These are phyloP conservation scores for Neurospora sp. DNA, from an alignment of 495 filamentous ascomycete genomes.

Conservation along the genomic window DNA sequence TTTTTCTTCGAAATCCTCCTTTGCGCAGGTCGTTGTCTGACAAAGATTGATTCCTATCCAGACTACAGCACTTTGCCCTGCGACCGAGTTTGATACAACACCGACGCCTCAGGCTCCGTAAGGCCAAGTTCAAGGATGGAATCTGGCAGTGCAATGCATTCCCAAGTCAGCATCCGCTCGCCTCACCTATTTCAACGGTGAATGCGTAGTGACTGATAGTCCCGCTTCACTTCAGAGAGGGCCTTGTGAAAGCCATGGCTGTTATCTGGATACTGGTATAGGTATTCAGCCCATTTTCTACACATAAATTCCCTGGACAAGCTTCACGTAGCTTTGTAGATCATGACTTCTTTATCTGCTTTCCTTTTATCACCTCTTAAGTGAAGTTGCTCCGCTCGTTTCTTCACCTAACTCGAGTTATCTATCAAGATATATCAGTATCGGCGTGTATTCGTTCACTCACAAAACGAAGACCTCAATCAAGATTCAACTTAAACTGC, in stretches of 20 bases:
- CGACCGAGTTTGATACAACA: neutral
- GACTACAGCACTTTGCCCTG: neutral
- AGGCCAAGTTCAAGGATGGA: neutral
- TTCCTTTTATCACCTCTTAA: neutral
- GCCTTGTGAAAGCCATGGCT: neutral
- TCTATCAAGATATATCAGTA: neutral
- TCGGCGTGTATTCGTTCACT: neutral
- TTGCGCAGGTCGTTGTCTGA: neutral
- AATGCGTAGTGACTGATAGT: neutral
- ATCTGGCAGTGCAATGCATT: neutral
- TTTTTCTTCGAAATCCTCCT: neutral
- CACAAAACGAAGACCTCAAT: neutral
- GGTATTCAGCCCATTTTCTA: neutral
- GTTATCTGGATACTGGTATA: neutral
- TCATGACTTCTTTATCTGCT: neutral
- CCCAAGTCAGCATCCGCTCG: neutral
- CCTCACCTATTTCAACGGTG: neutral
- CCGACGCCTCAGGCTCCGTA: neutral
- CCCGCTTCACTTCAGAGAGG: neutral
- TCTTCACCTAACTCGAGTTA: neutral
- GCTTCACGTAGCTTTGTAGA: neutral
- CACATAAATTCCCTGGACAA: neutral
- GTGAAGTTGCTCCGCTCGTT: neutral
- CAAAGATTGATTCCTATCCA: neutral
- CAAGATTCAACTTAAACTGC: neutral